Evolutionary conservation across 1,284 basidiomycete genomes (phyloP).

Genomic region (Fomitopsis schrenkii): DNA sequence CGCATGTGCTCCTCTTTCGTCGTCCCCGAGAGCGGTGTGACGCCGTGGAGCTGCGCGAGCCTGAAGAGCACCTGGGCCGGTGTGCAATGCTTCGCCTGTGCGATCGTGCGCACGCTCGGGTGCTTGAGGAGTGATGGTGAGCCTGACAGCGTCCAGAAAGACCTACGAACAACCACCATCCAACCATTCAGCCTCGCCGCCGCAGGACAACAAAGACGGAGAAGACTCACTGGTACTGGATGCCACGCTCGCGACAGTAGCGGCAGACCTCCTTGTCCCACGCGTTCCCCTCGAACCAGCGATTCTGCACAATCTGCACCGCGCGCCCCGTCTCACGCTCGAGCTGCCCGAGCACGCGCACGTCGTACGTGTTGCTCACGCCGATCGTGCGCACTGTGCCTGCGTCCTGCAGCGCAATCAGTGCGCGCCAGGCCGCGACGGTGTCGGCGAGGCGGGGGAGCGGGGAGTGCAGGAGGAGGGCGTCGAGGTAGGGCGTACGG

Average conservation of each 20-base stretch:
- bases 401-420: conserved; percentile 56
- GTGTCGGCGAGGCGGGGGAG: conserved; percentile 55
- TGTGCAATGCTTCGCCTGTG: conserved; percentile 46
- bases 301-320: conserved; percentile 74
- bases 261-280: conserved; percentile 65
- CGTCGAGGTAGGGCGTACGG: conserved; percentile 66
- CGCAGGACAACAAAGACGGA: conserved; percentile 4
- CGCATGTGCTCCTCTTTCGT: conserved; percentile 61
- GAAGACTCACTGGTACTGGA: conserved; percentile 66
- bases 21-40: conserved; percentile 68
- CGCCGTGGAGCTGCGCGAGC: conserved; percentile 55
- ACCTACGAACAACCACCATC: conserved; percentile 36
- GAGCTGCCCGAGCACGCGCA: conserved; percentile 47
- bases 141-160: conserved; percentile 86
- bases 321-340: conserved; percentile 42
- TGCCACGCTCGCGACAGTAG: conserved; percentile 52
- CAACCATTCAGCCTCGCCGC: background rate
- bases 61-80: conserved; percentile 65
- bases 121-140: conserved; percentile 59
- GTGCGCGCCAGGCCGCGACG: conserved; percentile 59
- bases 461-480: conserved; percentile 75
- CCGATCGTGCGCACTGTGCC: conserved; percentile 66
- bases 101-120: conserved; percentile 42
- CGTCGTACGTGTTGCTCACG: conserved; percentile 75
- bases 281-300: conserved; percentile 77